These are phyloP conservation scores for Cladochytrium replicatum DNA, from an alignment of 192 early-diverging fungal genomes.

Conservation along the genomic window DNA sequence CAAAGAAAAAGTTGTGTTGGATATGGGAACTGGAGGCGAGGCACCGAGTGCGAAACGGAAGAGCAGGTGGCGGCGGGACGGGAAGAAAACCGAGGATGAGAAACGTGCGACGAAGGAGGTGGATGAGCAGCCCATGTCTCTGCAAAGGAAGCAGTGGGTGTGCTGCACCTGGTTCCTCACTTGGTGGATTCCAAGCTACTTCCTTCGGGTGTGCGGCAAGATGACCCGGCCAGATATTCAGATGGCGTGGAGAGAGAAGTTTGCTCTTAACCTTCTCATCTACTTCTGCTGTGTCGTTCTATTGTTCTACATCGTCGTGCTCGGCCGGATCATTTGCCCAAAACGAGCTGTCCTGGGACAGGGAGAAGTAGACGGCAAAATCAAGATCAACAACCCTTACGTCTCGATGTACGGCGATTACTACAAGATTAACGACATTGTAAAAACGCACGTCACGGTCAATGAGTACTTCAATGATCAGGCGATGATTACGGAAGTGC, in stretches of 20 bases:
- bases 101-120: constrained; percentile 7
- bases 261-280: constrained; percentile 85
- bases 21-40: constrained; percentile 11
- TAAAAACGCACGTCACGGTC: constrained; percentile 1
- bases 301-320: constrained; percentile 67
- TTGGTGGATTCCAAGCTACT: constrained; percentile 64
- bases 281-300: constrained; percentile 68
- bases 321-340: constrained; percentile 69
- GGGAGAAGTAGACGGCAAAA: constrained; percentile 28
- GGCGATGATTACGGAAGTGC: constrained; percentile 9
- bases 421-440: constrained; percentile 22
- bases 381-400: constrained; percentile 10
- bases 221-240: constrained; percentile 72
- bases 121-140: constrained; percentile 6
- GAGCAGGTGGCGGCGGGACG: constrained; percentile 4
- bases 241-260: constrained; percentile 97
- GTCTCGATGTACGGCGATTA: constrained; percentile 43
- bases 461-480: constrained; percentile 25
- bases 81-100: background rate
- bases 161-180: constrained; percentile 68
- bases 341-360: constrained; percentile 44
- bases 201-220: constrained; percentile 58
- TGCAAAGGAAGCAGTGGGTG: constrained; percentile 56
- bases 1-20: no score
- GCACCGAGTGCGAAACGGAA: constrained; percentile 14